A percentile compares a stretch with the other conserved stretches of the same genome.
These are phyloP conservation scores for Musa schizocarpa DNA, from an alignment of 176 grass and related monocot species.

Conservation along the genomic window DNA sequence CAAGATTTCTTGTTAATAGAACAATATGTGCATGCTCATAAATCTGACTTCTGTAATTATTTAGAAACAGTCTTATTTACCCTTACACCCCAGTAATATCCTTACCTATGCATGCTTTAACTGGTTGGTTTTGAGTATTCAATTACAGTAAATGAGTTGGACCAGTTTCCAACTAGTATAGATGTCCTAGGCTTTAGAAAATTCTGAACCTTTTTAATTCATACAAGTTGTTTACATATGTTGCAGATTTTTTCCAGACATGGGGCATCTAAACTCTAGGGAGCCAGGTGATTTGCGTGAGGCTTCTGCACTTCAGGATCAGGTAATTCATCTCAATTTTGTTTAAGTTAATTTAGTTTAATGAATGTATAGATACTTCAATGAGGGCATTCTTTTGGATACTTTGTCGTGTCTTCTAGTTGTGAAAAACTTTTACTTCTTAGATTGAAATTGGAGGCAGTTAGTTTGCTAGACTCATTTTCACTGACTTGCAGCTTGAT, in stretches of 20 bases:
- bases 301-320: constrained; percentile 63
- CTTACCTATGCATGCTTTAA: not conserved
- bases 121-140: not conserved
- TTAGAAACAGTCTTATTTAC: no score
- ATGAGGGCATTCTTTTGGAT: not conserved
- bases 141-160: not conserved
- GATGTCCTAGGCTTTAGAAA: not conserved
- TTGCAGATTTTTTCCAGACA: constrained; percentile 16
- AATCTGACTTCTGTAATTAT: no score
- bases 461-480: constrained; percentile 11
- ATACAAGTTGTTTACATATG: not conserved
- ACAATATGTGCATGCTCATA: no score
- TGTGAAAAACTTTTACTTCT: not conserved
- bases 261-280: not conserved
- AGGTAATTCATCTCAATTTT: constrained; percentile 40
- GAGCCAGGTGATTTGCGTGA: constrained; percentile 39
- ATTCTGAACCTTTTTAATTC: not conserved
- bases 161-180: not conserved
- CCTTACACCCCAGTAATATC: not conserved
- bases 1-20: no score
- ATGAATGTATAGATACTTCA: not conserved
- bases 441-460: not conserved
- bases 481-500: constrained; percentile 55
- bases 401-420: not conserved
- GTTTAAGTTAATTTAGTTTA: not conserved